Conservation (phyloP, 2,329 filamentous ascomycete genomes). For the Colletotrichum costaricense region DNA sequence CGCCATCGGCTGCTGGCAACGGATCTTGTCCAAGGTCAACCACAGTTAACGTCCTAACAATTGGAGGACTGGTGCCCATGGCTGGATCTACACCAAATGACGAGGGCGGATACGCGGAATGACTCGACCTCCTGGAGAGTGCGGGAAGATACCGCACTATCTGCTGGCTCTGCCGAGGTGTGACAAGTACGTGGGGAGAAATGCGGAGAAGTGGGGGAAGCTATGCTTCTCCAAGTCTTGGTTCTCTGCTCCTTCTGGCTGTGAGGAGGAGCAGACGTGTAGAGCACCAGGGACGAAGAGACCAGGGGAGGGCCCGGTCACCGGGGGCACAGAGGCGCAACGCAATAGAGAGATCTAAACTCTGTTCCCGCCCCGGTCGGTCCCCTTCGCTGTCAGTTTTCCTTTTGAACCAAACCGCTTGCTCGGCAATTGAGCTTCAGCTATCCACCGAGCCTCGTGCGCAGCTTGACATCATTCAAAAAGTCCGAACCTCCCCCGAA, state of each 20-base stretch:
- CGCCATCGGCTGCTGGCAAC: conserved; percentile 31
- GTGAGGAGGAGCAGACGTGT: conserved; percentile 4
- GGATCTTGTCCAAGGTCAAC: background rate
- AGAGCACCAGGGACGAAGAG: background rate
- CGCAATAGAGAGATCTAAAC: conserved; percentile 18
- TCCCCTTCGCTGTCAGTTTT: conserved; percentile 16
- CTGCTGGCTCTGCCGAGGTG: conserved; percentile 24
- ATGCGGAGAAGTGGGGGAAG: conserved; percentile 34
- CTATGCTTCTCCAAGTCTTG: conserved; percentile 30
- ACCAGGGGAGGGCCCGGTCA: conserved; percentile 10
- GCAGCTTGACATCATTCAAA: conserved; percentile 24
- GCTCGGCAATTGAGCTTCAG: conserved; percentile 7
- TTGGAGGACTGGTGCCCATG: background rate
- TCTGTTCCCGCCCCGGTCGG: conserved; percentile 11
- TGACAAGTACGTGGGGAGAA: conserved; percentile 25
- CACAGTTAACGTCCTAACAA: conserved; percentile 2
- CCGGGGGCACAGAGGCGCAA: conserved; percentile 25
- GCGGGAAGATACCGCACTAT: conserved; percentile 28
- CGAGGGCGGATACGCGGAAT: background rate
- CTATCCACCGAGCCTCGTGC: conserved; percentile 9
- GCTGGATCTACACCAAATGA: background rate
- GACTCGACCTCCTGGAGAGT: conserved; percentile 8
- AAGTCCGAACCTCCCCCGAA: conserved; percentile 12
- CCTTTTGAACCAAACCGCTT: background rate
- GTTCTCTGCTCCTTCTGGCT: conserved; percentile 4